phyloP scores from a whole-genome alignment of 2,329 filamentous ascomycete species.

The Aureobasidium sp. region DNA sequence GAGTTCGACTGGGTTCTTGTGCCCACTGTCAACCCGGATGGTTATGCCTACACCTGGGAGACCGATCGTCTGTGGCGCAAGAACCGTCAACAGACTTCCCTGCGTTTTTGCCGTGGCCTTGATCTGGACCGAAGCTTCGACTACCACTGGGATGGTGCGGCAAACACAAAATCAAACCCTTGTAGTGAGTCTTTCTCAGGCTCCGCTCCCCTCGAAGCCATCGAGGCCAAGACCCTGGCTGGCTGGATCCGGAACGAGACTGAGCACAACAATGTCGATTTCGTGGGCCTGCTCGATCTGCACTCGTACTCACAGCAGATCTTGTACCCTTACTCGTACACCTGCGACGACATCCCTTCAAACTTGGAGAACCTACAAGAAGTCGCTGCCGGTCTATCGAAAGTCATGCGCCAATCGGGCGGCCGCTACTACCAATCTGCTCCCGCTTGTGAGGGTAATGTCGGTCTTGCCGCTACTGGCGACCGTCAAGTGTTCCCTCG shows the following conservation, averaged over 20 bases:
- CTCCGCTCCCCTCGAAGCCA: conserved; percentile 69
- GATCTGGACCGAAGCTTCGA: conserved; percentile 84
- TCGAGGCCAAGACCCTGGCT: conserved; percentile 67
- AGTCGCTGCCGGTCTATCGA: conserved; percentile 76
- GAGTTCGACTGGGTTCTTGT: conserved; percentile 83
- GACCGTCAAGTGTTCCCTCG: conserved; percentile 37
- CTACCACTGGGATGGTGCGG: conserved; percentile 69
- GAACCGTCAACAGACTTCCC: conserved; percentile 73
- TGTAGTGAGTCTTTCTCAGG: conserved; percentile 90
- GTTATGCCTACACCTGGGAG: conserved; percentile 90
- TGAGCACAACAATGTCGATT: conserved; percentile 58
- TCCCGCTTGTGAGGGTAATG: conserved; percentile 78
- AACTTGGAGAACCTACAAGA: conserved; percentile 89
- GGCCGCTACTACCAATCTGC: conserved; percentile 51
- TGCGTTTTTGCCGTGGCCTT: conserved; percentile 76
- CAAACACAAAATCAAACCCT: conserved; percentile 56
- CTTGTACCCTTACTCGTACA: conserved; percentile 84
- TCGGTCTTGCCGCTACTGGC: conserved; percentile 32
- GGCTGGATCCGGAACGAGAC: conserved; percentile 79
- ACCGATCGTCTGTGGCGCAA: conserved; percentile 92
- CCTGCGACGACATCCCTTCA: conserved; percentile 68
- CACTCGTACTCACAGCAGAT: conserved; percentile 96
- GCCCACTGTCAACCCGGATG: conserved; percentile 85
- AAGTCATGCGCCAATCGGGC: conserved; percentile 71
- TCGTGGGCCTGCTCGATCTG: conserved; percentile 81